Evolutionary conservation across 306 rosid genomes (phyloP).

Genomic region (Glycine latifolia): DNA sequence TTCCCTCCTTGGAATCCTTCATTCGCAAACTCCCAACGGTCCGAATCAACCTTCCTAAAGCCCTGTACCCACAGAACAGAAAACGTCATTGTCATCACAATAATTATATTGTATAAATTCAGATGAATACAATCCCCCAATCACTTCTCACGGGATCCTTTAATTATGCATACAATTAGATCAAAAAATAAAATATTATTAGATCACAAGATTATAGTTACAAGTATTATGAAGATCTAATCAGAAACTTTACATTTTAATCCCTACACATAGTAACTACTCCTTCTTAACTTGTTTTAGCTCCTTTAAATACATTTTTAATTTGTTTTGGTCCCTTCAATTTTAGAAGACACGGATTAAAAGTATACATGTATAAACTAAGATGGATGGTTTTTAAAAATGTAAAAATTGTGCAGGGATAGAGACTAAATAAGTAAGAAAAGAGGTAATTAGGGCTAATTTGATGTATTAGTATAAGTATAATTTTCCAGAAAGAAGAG

Average conservation of each 20-base stretch:
- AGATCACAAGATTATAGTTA: neutral
- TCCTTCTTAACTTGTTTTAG: no score
- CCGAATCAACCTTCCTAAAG: slow-evolving; percentile 83
- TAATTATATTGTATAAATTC: neutral
- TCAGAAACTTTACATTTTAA: no score
- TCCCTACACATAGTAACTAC: no score
- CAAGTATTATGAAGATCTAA: no score
- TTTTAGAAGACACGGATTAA: no score
- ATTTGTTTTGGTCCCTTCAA: no score
- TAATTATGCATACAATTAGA: neutral
- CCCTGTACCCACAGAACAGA: slow-evolving; percentile 58
- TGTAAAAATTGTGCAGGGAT: no score
- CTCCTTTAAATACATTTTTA: no score
- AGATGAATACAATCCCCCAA: neutral
- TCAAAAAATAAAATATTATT: neutral
- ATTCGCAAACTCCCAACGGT: slow-evolving; percentile 94
- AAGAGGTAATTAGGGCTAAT: neutral
- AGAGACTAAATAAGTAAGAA: no score
- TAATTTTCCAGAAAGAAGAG: neutral
- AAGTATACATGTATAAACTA: no score
- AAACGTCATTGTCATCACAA: neutral
- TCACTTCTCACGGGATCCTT: neutral
- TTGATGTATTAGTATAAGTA: neutral
- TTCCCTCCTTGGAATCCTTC: slow-evolving; percentile 88
- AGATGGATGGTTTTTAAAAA: no score